Evolutionary conservation across 1,284 basidiomycete genomes (phyloP).

Genomic region (Moniliophthora roreri): DNA sequence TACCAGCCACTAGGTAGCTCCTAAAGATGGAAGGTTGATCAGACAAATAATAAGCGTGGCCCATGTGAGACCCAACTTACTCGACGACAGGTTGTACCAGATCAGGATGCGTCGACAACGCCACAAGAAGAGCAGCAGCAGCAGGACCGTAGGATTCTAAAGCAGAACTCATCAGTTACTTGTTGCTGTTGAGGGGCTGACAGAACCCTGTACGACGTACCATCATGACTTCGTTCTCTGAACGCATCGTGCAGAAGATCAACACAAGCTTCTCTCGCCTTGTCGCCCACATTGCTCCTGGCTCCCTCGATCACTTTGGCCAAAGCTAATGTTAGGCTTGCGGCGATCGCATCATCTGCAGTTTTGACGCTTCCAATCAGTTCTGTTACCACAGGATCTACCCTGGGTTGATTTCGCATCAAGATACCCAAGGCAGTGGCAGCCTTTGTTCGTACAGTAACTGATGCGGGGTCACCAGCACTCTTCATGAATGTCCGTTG

Average conservation of each 20-base stretch:
- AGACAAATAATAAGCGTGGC: not conserved
- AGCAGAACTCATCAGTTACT: not conserved
- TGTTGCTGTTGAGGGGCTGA: slow-evolving; percentile 2
- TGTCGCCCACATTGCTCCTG: slow-evolving; percentile 74
- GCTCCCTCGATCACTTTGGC: slow-evolving; percentile 78
- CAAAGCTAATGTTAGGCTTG: slow-evolving; percentile 76
- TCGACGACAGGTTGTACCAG: slow-evolving; percentile 69
- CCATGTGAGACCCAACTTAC: slow-evolving; percentile 38
- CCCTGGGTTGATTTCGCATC: slow-evolving; percentile 87
- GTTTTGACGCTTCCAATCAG: slow-evolving; percentile 70
- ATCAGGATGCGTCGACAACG: slow-evolving; percentile 67
- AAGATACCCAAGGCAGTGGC: slow-evolving; percentile 87
- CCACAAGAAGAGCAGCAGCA: slow-evolving; percentile 65
- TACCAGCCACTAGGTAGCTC: slow-evolving; percentile 59
- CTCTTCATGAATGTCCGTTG: slow-evolving; percentile 98
- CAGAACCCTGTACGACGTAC: slow-evolving; percentile 35
- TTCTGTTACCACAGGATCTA: slow-evolving; percentile 89
- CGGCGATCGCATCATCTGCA: slow-evolving; percentile 74
- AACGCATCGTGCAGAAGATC: slow-evolving; percentile 84
- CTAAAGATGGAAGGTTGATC: slow-evolving; percentile 22
- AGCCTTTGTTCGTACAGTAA: slow-evolving; percentile 80
- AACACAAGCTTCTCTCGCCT: slow-evolving; percentile 68
- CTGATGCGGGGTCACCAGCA: slow-evolving; percentile 77
- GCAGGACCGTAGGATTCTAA: slow-evolving; percentile 75
- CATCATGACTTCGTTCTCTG: slow-evolving; percentile 62